A percentile compares a stretch with the other conserved stretches of the same genome.
Conservation (phyloP, 352 stramenopile species). For the Phytopythium cucurbitacearum region DNA sequence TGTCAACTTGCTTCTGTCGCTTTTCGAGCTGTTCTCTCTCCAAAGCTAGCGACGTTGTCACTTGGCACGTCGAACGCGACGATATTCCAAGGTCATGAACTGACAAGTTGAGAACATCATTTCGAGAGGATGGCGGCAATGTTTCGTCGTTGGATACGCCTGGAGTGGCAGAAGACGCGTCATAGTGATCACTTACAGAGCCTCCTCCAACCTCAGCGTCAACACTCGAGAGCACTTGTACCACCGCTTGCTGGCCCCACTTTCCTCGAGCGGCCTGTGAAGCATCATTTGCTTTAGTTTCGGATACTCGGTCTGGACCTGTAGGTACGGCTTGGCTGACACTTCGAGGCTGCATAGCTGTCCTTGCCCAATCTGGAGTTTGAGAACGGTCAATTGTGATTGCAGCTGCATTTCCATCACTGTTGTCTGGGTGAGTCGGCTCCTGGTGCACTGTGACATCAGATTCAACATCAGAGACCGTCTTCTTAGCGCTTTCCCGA, state of each 20-base stretch:
- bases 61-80: slow-evolving; percentile 1
- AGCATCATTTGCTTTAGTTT: neutral
- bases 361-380: slow-evolving; percentile 58
- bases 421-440: neutral
- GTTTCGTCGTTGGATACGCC: too few species aligned
- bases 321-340: neutral
- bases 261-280: slow-evolving; percentile 8
- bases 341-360: slow-evolving; percentile 7
- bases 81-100: slow-evolving; percentile 16
- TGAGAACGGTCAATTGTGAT: slow-evolving; percentile 48
- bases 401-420: neutral
- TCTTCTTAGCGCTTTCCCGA: slow-evolving; percentile 44
- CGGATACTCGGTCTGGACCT: neutral
- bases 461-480: slow-evolving; percentile 21
- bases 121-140: neutral
- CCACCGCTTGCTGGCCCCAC: slow-evolving; percentile 9
- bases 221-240: neutral
- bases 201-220: neutral
- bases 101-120: slow-evolving; percentile 28
- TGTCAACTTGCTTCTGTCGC: slow-evolving; percentile 66
- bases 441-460: slow-evolving; percentile 1
- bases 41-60: slow-evolving; percentile 40
- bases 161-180: too few species aligned
- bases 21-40: slow-evolving; percentile 73
- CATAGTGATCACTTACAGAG: neutral